phyloP scores from a whole-genome alignment of 2,329 filamentous ascomycete genomes.

The Xylariaceae sp. region DNA sequence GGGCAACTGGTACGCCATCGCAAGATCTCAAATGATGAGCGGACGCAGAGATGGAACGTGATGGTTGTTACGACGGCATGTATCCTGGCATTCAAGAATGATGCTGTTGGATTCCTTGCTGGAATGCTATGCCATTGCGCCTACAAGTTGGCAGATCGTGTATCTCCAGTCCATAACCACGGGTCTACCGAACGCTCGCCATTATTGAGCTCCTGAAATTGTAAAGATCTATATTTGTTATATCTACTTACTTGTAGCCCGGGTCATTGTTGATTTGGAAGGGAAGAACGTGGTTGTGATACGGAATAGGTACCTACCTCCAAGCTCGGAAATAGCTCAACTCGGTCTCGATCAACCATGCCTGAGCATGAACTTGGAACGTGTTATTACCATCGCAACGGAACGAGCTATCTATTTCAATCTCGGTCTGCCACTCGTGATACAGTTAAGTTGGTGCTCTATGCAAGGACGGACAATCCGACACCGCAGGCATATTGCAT shows the following conservation, averaged over 20 bases:
- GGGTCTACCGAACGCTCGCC: constrained; percentile 32
- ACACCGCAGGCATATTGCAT: no score
- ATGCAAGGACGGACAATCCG: no score
- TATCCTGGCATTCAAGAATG: constrained; percentile 81
- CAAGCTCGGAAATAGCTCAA: no score
- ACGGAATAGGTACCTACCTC: not conserved
- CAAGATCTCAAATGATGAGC: constrained; percentile 60
- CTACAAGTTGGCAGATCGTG: constrained; percentile 44
- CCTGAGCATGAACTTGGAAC: no score
- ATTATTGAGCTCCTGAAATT: constrained; percentile 21
- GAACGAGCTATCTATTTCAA: no score
- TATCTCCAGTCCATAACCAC: constrained; percentile 12
- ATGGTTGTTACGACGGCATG: constrained; percentile 85
- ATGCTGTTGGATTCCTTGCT: constrained; percentile 78
- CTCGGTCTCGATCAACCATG: not conserved
- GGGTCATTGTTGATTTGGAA: not conserved
- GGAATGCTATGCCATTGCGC: constrained; percentile 75
- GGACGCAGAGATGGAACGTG: constrained; percentile 73
- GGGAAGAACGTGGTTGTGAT: not conserved
- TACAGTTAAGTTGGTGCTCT: no score
- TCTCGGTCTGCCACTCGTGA: no score
- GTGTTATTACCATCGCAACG: no score
- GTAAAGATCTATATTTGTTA: not conserved
- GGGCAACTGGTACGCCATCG: constrained; percentile 37
- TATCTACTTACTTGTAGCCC: not conserved